Evolutionary conservation across 2,329 filamentous ascomycete species (phyloP).

Genomic region (Coniosporium tulheliwenetii): DNA sequence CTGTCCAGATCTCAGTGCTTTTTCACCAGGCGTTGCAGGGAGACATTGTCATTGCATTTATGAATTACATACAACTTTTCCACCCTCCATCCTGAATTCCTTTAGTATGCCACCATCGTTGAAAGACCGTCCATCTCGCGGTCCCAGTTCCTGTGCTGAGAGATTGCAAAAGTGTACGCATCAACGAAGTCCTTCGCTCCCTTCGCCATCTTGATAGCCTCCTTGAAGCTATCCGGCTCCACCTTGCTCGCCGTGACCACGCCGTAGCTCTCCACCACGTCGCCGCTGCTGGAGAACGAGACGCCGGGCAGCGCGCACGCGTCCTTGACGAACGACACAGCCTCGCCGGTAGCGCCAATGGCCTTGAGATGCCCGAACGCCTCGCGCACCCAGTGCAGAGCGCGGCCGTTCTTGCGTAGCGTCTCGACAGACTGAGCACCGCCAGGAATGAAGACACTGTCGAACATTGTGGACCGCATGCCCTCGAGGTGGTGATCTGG

Average conservation of each 20-base stretch:
- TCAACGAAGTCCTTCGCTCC: conserved; percentile 54
- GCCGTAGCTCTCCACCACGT: conserved; percentile 54
- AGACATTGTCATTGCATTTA: too few relatives aligned
- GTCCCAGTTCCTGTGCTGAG: conserved; percentile 58
- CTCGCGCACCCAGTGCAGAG: conserved; percentile 62
- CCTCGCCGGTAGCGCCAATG: conserved; percentile 62
- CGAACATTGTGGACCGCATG: conserved; percentile 67
- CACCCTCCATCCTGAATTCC: too few relatives aligned
- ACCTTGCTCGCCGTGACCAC: conserved; percentile 51
- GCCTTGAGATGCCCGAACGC: conserved; percentile 71
- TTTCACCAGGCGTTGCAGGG: too few relatives aligned
- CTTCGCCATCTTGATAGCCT: conserved; percentile 48
- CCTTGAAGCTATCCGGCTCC: conserved; percentile 41
- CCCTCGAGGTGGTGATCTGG: conserved; percentile 71
- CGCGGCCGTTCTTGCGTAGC: conserved; percentile 53
- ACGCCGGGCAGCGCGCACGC: conserved; percentile 30
- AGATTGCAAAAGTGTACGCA: conserved; percentile 53
- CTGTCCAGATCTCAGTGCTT: too few relatives aligned
- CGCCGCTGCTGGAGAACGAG: conserved; percentile 29
- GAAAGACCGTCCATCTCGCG: conserved; percentile 58
- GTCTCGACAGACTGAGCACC: conserved; percentile 47
- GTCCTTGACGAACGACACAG: conserved; percentile 44
- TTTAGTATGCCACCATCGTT: conserved; percentile 51
- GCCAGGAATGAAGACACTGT: conserved; percentile 62
- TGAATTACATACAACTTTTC: too few relatives aligned